Evolutionary conservation across 495 filamentous ascomycete genomes (phyloP), one percentile per base, ranked within the genome.

Genomic region (Hypoxylon subgilvum): DNA sequence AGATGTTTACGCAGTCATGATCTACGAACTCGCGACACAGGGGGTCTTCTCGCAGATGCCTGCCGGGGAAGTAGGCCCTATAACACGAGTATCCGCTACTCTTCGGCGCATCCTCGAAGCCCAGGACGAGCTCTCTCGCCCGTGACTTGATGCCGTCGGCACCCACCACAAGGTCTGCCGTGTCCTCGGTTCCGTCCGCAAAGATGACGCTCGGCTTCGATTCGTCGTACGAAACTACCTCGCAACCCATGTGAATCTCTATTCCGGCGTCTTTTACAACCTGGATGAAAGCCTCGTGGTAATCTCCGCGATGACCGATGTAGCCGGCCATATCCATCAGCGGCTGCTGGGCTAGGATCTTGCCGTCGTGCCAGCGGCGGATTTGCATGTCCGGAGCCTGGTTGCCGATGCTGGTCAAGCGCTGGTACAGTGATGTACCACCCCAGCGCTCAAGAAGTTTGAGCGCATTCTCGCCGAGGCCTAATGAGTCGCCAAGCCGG

Each of bases 261-360:
- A 84, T 78, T 4, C 71, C 74, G n/a, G 77, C 66, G 10, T 81
- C 68, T 8, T 67, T 61, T 19, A 82, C 79, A 25, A 76, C 75
- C 39, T 75, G 70, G 32, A 82, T 71, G 49, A 82, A 81, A 5
- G 72, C 76, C 32, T 75, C 72, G 62, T 81, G 79, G 61, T 81
- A 82, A 63, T 81, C 77, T 1, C 79, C 79, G 22, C 78, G 69
- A 46, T 82, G 79, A 3, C 76, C 78, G 55, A 81, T 81, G 49
- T 79, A 81, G 7, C 77, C 78, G 1, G 79, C 80, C 80, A 82
- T 82, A 57, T 83, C 80, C 79, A 83, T 81, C 28, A 83, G 61
- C 8, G 79, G 78, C 57, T 83, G 80, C 58, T 75, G 72, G 1
- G 79, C 80, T 1, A 83, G 64, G 10, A 78, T 72, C 61, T 80